phyloP scores from a whole-genome alignment of 352 stramenopile species.

The Thalassiosira hispida region DNA sequence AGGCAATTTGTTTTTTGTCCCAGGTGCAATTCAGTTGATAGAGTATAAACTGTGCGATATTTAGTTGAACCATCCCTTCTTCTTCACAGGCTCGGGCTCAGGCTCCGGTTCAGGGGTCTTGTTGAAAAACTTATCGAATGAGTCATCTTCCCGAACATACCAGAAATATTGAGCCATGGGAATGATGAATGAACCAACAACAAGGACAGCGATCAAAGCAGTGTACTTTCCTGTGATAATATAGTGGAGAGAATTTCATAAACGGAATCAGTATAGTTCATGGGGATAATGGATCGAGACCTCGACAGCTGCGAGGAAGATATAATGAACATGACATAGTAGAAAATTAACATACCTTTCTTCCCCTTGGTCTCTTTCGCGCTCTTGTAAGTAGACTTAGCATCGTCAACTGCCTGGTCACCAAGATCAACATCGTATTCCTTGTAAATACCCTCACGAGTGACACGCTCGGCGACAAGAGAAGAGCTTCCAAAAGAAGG shows the following conservation, averaged over 20 bases:
- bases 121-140: slow-evolving; percentile 79
- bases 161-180: slow-evolving; percentile 89
- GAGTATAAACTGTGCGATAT: neutral
- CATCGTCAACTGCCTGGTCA: slow-evolving; percentile 76
- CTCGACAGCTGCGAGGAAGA: slow-evolving; percentile 1
- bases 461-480: slow-evolving; percentile 72
- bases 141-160: slow-evolving; percentile 89
- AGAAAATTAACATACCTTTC: slow-evolving; percentile 73
- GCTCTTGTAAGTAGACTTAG: slow-evolving; percentile 83
- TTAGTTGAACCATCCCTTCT: slow-evolving; percentile 73
- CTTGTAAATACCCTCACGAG: slow-evolving; percentile 82
- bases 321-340: slow-evolving; percentile 58
- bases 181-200: slow-evolving; percentile 88
- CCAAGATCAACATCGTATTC: slow-evolving; percentile 83
- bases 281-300: neutral
- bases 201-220: slow-evolving; percentile 83
- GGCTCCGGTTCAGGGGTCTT: slow-evolving; percentile 55
- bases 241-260: slow-evolving; percentile 19
- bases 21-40: no score
- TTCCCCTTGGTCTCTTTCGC: slow-evolving; percentile 85
- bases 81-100: slow-evolving; percentile 65
- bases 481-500: slow-evolving; percentile 61
- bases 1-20: no score
- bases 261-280: slow-evolving; percentile 15
- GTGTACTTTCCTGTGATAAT: slow-evolving; percentile 84